phyloP scores from a whole-genome alignment of 345 rosid species.

The Rhodamnia rubescens region DNA sequence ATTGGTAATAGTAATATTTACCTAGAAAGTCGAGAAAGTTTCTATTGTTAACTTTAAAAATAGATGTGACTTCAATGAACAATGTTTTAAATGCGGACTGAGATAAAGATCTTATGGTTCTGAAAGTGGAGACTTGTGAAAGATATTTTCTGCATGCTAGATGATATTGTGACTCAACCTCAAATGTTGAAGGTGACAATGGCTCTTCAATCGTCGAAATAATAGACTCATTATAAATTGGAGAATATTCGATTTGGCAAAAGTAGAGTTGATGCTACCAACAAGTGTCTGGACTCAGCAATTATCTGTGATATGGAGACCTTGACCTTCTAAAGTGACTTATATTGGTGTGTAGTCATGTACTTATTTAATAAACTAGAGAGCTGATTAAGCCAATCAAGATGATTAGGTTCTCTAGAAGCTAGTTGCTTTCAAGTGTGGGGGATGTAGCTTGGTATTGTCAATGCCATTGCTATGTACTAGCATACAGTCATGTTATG shows the following conservation, averaged over 20 bases:
- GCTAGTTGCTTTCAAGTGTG: background rate
- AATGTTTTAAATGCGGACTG: background rate
- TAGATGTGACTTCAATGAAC: background rate
- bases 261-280: background rate
- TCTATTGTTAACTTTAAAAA: background rate
- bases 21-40: background rate
- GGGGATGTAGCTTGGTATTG: background rate
- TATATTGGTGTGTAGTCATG: background rate
- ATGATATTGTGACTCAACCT: background rate
- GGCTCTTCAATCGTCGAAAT: background rate
- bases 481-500: background rate
- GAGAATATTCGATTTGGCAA: background rate
- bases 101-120: background rate
- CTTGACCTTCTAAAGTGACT: background rate
- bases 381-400: background rate
- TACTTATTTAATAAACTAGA: background rate
- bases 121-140: background rate
- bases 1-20: background rate
- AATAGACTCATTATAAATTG: background rate
- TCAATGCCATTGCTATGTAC: background rate
- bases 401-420: background rate
- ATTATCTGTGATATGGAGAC: background rate
- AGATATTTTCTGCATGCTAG: background rate
- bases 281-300: background rate
- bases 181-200: background rate